Evolutionary conservation across 2,329 filamentous ascomycete species (phyloP).

Genomic region (Helotiales sp.): DNA sequence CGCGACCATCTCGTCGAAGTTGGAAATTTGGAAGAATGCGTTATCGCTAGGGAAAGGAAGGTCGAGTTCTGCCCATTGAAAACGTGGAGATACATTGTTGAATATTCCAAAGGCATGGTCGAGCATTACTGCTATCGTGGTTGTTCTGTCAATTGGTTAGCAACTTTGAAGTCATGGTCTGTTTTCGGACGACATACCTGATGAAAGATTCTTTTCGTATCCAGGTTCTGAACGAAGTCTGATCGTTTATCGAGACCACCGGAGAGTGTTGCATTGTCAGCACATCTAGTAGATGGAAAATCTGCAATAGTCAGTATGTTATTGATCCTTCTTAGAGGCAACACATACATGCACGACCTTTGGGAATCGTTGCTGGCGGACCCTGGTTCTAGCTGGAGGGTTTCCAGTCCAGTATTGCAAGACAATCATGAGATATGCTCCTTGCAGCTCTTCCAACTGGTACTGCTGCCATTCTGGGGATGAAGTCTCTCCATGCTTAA

Average conservation of each 20-base stretch:
- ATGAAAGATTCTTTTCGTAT: constrained; percentile 40
- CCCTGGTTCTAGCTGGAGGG: constrained; percentile 36
- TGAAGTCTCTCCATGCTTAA: constrained; percentile 30
- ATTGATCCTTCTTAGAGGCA: background rate
- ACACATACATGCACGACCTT: constrained; percentile 39
- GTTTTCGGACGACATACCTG: constrained; percentile 26
- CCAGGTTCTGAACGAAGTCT: constrained; percentile 38
- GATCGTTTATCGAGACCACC: constrained; percentile 35
- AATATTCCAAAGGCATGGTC: constrained; percentile 43
- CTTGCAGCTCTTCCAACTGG: constrained; percentile 42
- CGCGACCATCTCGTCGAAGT: constrained; percentile 34
- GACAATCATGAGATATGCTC: constrained; percentile 42
- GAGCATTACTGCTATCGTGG: constrained; percentile 39
- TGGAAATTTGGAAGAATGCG: constrained; percentile 36
- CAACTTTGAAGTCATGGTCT: background rate
- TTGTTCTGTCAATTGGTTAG: constrained; percentile 28
- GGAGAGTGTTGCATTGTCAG: constrained; percentile 37
- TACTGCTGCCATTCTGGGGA: constrained; percentile 41
- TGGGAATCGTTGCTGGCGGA: constrained; percentile 40
- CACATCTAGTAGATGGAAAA: constrained; percentile 38
- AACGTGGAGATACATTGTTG: constrained; percentile 40
- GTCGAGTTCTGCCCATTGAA: constrained; percentile 43
- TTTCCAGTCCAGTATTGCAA: constrained; percentile 43
- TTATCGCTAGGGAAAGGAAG: constrained; percentile 40
- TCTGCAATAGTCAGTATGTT: constrained; percentile 26